These are phyloP conservation scores for Hymenoscyphus repandus DNA, from an alignment of 2,329 filamentous ascomycete genomes.

Conservation along the genomic window DNA sequence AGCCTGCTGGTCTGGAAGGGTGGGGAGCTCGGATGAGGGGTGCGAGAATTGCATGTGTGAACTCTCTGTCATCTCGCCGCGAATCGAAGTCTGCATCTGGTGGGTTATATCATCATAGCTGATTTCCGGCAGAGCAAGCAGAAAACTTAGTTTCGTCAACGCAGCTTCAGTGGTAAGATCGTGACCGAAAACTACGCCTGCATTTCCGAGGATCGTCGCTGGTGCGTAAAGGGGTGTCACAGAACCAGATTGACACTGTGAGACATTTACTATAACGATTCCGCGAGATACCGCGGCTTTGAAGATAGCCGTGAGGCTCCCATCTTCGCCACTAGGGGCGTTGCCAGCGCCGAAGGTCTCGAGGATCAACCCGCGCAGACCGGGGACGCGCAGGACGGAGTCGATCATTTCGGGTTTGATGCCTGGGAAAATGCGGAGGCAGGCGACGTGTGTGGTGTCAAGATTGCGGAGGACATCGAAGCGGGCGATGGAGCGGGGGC, in stretches of 20 bases:
- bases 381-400: slow-evolving; percentile 56
- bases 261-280: slow-evolving; percentile 68
- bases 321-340: slow-evolving; percentile 58
- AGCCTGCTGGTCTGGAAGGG: slow-evolving; percentile 41
- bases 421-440: slow-evolving; percentile 66
- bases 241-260: slow-evolving; percentile 53
- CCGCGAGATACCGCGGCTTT: slow-evolving; percentile 58
- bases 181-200: slow-evolving; percentile 63
- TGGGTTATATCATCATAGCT: slow-evolving; percentile 53
- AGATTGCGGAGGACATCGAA: slow-evolving; percentile 59
- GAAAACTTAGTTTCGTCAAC: slow-evolving; percentile 32
- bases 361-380: slow-evolving; percentile 60
- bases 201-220: slow-evolving; percentile 55
- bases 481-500: slow-evolving; percentile 50
- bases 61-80: slow-evolving; percentile 58
- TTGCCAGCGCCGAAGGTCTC: slow-evolving; percentile 72
- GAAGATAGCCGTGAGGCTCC: slow-evolving; percentile 54
- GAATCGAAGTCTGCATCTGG: slow-evolving; percentile 56
- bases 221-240: slow-evolving; percentile 55
- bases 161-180: slow-evolving; percentile 60
- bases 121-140: slow-evolving; percentile 54
- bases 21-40: slow-evolving; percentile 40
- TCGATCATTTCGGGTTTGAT: slow-evolving; percentile 69
- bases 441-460: slow-evolving; percentile 63
- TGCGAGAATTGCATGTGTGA: slow-evolving; percentile 44